Percentiles rank a stretch among this genome's conserved stretches.
phyloP scores from a whole-genome alignment of 2,329 filamentous ascomycete genomes.

The Xylariaceae sp. region DNA sequence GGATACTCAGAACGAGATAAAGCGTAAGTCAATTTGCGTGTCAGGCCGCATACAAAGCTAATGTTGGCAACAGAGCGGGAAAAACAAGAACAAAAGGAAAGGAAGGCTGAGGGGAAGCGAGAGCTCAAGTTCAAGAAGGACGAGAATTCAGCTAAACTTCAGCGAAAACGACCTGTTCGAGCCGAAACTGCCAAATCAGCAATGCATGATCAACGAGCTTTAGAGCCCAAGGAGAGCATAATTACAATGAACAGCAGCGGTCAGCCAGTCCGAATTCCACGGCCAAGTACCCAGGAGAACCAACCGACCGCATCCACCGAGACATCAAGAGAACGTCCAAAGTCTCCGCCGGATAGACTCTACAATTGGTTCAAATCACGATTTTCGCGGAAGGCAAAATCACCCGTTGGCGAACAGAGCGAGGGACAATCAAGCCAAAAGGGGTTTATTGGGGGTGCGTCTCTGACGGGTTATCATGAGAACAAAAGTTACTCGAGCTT shows the following conservation, averaged over 20 bases:
- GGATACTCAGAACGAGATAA: slow-evolving; percentile 51
- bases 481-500: slow-evolving; percentile 44
- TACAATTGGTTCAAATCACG: slow-evolving; percentile 55
- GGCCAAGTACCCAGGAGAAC: slow-evolving; percentile 6
- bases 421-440: slow-evolving; percentile 33
- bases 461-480: slow-evolving; percentile 40
- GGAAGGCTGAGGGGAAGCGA: slow-evolving; percentile 48
- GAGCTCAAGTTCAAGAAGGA: slow-evolving; percentile 40
- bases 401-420: slow-evolving; percentile 34
- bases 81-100: slow-evolving; percentile 44
- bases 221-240: slow-evolving; percentile 7
- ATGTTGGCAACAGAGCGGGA: slow-evolving; percentile 40
- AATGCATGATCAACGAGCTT: slow-evolving; percentile 31
- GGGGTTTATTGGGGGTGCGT: slow-evolving; percentile 50
- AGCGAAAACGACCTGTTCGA: slow-evolving; percentile 49
- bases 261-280: slow-evolving; percentile 25
- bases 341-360: slow-evolving; percentile 34
- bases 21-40: slow-evolving; percentile 46
- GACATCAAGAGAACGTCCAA: slow-evolving; percentile 20
- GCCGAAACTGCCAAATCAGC: slow-evolving; percentile 51
- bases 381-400: slow-evolving; percentile 44
- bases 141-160: slow-evolving; percentile 49
- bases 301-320: slow-evolving; percentile 13
- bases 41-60: slow-evolving; percentile 11
- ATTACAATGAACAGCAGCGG: slow-evolving; percentile 25